Evolutionary conservation across 164 flowering plant species (phyloP).

Genomic region (Vitis rotundifolia): DNA sequence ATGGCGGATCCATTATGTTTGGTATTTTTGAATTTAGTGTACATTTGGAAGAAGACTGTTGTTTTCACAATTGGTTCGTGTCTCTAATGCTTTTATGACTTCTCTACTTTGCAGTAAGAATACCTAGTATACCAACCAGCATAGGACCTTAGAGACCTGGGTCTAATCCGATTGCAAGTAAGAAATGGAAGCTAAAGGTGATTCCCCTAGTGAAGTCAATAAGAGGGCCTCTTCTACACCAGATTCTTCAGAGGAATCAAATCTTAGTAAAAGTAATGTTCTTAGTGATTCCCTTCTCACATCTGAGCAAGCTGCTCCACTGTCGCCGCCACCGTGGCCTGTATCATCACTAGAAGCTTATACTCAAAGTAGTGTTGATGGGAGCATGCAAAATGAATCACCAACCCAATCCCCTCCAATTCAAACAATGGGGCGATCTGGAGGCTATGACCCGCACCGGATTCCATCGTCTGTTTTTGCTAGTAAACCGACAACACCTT

Average conservation of each 20-base stretch:
- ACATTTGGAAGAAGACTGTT: too few relatives aligned
- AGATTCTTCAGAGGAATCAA: constrained; percentile 7
- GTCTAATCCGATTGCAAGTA: neutral
- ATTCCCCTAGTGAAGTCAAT: too few relatives aligned
- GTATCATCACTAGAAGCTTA: neutral
- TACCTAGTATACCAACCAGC: neutral
- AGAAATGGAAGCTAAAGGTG: neutral
- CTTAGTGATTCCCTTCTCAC: neutral
- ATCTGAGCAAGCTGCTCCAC: neutral
- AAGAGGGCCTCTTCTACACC: constrained; percentile 10
- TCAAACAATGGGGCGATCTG: constrained; percentile 26
- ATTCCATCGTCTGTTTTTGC: constrained; percentile 58
- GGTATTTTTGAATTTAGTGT: too few relatives aligned
- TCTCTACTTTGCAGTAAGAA: neutral
- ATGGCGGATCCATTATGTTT: too few relatives aligned
- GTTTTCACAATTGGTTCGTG: too few relatives aligned
- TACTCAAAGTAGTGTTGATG: neutral
- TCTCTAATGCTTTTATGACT: too few relatives aligned
- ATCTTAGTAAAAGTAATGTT: constrained; percentile 3
- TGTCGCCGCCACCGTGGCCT: neutral
- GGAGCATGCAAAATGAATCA: neutral
- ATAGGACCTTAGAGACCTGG: neutral
- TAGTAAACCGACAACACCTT: constrained; percentile 20
- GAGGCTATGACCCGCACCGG: constrained; percentile 45
- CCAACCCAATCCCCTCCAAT: constrained; percentile 18